These are phyloP conservation scores for Bipolaris cookei DNA, from an alignment of 2,329 filamentous ascomycete species.

Conservation along the genomic window DNA sequence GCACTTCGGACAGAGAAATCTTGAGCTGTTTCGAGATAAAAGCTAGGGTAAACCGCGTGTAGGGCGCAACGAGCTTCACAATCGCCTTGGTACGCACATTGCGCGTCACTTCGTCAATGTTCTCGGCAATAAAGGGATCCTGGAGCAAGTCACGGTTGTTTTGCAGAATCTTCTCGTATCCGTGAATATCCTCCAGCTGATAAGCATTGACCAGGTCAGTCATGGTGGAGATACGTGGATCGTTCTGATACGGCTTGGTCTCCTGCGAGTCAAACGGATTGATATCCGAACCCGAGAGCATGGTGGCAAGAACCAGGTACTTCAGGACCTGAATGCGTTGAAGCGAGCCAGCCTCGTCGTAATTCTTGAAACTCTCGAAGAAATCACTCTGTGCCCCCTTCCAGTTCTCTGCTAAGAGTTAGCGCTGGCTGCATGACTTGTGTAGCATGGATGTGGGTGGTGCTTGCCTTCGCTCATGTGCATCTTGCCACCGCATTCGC, in stretches of 20 bases:
- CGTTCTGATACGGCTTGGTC: constrained; percentile 96
- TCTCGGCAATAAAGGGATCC: constrained; percentile 96
- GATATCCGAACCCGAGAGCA: constrained; percentile 98
- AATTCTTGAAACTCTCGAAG: constrained; percentile 98
- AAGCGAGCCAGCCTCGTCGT: constrained; percentile 95
- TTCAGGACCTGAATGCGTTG: constrained; percentile 97
- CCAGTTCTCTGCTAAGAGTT: constrained; percentile 77
- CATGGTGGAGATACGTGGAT: constrained; percentile 95
- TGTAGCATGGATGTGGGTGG: constrained; percentile 16
- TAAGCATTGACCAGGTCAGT: constrained; percentile 96
- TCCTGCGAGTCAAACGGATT: constrained; percentile 99
- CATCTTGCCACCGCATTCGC: constrained; percentile 99
- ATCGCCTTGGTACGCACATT: constrained; percentile 98
- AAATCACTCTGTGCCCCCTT: constrained; percentile 96
- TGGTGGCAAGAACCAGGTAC: constrained; percentile 93
- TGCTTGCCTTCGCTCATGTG: constrained; percentile 85
- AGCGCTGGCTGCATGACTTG: constrained; percentile 26
- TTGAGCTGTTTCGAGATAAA: constrained; percentile 90
- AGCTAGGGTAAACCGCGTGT: constrained; percentile 85
- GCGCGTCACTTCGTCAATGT: constrained; percentile 97
- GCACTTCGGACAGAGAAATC: constrained; percentile 83
- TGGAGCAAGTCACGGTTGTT: constrained; percentile 87
- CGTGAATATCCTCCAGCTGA: constrained; percentile 90
- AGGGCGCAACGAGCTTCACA: constrained; percentile 90
- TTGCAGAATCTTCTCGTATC: constrained; percentile 86